phyloP scores from a whole-genome alignment of 2,329 filamentous ascomycete genomes.

The Ophiostoma ips region DNA sequence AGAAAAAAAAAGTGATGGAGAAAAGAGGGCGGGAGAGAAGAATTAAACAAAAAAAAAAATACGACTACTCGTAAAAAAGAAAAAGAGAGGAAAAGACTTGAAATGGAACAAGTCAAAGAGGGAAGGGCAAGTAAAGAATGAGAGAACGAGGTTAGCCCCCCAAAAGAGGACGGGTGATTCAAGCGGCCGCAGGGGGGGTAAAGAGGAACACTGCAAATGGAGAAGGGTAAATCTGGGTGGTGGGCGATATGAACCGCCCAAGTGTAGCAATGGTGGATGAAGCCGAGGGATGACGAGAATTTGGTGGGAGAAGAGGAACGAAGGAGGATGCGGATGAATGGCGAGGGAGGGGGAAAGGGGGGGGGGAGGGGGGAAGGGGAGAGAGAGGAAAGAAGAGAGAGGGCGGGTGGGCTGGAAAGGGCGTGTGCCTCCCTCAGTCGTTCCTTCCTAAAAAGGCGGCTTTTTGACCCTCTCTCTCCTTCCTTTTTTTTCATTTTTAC shows the following conservation, averaged over 20 bases:
- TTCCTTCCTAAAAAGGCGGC: background rate
- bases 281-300: background rate
- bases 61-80: no score
- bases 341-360: background rate
- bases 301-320: background rate
- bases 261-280: background rate
- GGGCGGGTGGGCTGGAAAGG: background rate
- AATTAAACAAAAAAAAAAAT: background rate
- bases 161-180: background rate
- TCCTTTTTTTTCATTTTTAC: background rate
- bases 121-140: no score
- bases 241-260: background rate
- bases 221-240: background rate
- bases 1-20: no score
- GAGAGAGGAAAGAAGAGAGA: conserved; percentile 1
- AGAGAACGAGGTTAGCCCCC: no score
- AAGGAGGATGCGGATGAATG: background rate
- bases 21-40: background rate
- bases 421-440: background rate
- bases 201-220: background rate
- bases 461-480: background rate
- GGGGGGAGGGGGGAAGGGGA: background rate
- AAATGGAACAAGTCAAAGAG: no score
- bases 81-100: no score
- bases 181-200: no score